Evolutionary conservation across 2,329 filamentous ascomycete genomes (phyloP), one percentile per base, ranked within the genome.

Genomic region (Botrytis cinerea): DNA sequence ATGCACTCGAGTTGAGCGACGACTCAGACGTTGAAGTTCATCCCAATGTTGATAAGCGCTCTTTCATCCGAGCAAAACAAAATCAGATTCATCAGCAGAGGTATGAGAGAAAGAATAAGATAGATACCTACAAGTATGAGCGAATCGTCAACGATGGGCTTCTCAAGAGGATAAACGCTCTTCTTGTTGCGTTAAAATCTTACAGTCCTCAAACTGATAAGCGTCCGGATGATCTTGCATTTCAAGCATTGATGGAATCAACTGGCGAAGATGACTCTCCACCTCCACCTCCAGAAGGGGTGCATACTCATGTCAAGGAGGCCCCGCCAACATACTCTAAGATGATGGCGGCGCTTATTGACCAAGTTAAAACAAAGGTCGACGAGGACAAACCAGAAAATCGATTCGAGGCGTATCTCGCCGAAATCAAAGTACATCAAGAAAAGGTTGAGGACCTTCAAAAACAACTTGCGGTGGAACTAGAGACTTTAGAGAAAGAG

Each of bases 1-100:
- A 98, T 82, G 91, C 92, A 74, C 89, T 99, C 81, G 96, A 99
- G 90, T 91, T 99, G 81, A 97, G 94, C 80, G 96, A 99, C 84
- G 96, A 99, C 84, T 98, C 94, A 70, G 96, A 99, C 81, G 91
- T 99, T 79, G 96, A 99, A 85, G 96, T 98, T 70, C 96, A 99
- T 83, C 96, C 96, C 75, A 99, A 99, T 82, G 96, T 99, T 82
- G 96, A 99, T 85, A 99, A 99, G 84, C 90, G 92, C 70, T 98
- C 95, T 75, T 99, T 99, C 84, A 99, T 99, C 82, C 93, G 95
- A 77, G 97, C 96, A 77, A 99, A 99, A 85, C 96, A 98, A 85
- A 92, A 91, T 79, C 95, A 99, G 84, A 99, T 99, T 79, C 96
- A 99, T 83, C 90, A 95, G 81, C 92, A 98, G 82, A 92, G 96